These are phyloP conservation scores for Jasminum sambac DNA, from an alignment of 257 asterid genomes.

Conservation along the genomic window DNA sequence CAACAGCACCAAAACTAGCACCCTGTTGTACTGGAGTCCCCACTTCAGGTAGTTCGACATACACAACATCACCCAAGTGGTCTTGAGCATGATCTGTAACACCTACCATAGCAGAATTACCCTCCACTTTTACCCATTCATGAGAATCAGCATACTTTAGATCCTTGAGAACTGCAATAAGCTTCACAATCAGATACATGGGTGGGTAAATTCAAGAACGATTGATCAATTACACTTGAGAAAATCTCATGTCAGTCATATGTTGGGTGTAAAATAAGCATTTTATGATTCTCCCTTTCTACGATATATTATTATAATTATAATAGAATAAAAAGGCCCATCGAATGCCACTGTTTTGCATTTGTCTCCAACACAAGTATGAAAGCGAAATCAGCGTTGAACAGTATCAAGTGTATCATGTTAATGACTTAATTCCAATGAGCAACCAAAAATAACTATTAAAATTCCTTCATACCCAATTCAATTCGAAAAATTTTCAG, in stretches of 20 bases:
- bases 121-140: constrained; percentile 93
- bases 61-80: constrained; percentile 91
- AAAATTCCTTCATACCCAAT: not conserved
- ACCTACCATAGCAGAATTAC: constrained; percentile 74
- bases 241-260: not conserved
- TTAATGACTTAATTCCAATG: not conserved
- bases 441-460: not conserved
- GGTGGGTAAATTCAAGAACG: not conserved
- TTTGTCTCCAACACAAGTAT: not conserved
- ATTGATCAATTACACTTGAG: not conserved
- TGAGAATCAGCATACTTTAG: constrained; percentile 88
- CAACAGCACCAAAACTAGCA: constrained; percentile 87
- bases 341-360: not conserved
- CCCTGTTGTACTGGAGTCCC: constrained; percentile 71
- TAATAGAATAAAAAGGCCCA: not conserved
- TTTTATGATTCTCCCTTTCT: not conserved
- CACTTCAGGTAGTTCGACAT: constrained; percentile 83
- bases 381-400: not conserved
- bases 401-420: not conserved
- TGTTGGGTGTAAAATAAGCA: not conserved
- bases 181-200: not conserved
- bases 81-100: constrained; percentile 91
- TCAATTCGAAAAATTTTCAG: not conserved
- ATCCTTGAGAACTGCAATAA: constrained; percentile 70
- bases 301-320: not conserved